Evolutionary conservation across 768 basidiomycete species (phyloP).

Genomic region (Boletus patriciae): DNA sequence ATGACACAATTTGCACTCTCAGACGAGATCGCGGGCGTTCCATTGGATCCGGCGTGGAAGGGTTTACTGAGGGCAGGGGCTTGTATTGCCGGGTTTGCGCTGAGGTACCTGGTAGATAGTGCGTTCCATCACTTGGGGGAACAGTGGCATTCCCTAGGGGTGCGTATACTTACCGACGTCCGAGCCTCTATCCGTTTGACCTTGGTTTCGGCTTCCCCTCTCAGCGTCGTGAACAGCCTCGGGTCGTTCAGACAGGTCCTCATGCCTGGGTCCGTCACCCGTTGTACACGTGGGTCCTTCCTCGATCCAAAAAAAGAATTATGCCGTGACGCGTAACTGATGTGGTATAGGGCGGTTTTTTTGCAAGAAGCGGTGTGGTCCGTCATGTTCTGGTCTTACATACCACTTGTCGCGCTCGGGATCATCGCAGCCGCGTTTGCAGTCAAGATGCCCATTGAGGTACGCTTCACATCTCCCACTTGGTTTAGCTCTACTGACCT

Average conservation of each 20-base stretch:
- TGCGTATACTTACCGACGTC: slow-evolving; percentile 6
- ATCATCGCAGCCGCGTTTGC: slow-evolving; percentile 14
- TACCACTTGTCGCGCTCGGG: slow-evolving; percentile 18
- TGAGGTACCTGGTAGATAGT: background rate
- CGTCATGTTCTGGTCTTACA: slow-evolving; percentile 28
- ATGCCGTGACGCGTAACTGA: background rate
- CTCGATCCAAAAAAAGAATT: background rate
- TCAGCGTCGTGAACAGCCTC: slow-evolving; percentile 26
- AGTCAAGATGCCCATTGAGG: slow-evolving; percentile 31
- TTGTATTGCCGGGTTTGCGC: slow-evolving; percentile 11
- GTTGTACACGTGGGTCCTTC: slow-evolving; percentile 21
- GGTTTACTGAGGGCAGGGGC: slow-evolving; percentile 14
- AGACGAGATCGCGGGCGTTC: background rate
- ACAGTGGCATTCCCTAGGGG: slow-evolving; percentile 26
- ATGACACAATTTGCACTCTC: slow-evolving; percentile 18
- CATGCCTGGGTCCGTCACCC: slow-evolving; percentile 35
- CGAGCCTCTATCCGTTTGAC: background rate
- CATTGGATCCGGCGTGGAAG: slow-evolving; percentile 5
- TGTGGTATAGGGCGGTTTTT: slow-evolving; percentile 5
- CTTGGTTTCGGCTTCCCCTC: background rate
- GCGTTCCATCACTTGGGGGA: slow-evolving; percentile 14
- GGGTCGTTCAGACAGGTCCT: slow-evolving; percentile 30
- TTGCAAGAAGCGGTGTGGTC: slow-evolving; percentile 12
- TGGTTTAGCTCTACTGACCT: background rate
- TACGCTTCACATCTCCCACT: background rate